Evolutionary conservation across 495 filamentous ascomycete species (phyloP), one percentile per base, ranked within the genome.

Genomic region (Penicillium paxilli): DNA sequence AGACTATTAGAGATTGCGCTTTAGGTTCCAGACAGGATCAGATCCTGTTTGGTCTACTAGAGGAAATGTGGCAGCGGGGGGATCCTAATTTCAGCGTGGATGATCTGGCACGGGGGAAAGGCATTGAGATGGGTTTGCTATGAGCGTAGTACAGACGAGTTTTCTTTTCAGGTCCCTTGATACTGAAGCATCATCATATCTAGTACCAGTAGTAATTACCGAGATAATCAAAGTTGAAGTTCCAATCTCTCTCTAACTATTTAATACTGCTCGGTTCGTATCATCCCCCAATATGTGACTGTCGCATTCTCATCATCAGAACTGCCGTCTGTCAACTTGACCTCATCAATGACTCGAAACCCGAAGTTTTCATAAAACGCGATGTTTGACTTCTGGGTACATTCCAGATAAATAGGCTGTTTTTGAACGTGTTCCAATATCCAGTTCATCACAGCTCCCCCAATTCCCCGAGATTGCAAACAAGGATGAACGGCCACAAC

Each of bases 401-500:
- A 71, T 24, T 67, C 68, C 9, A 71, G 56, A 9, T 59, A 59
- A 2, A 68, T 32, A 2, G 65, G 62, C 9, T 62, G 22, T 1
- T 57, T 8, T 0, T 35, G 17, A 8, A 53, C 22, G 17, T 59
- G 54, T 4, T 63, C 56, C 28, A 64, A 22, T 4, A 62, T 38
- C 38, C 38, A 57, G 2, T 16, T 41, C 56, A 68, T 68, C 1
- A 56, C 58, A 1, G 40, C 54, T 5, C 54, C 37, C 0, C 63
- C 65, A 1, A 71, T 28, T 1, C 65, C 68, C 14, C 65, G 59
- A 11, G 55, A 57, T 37, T 68, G 68, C 10, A 68, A 47, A 3
- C 46, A 52, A 8, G 68, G 68, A 57, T 71, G 65, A 2, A 71
- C 65, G 21, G 65, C 65, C 17, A 71, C 21, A 1, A 71, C 59